These are phyloP conservation scores for Ilyonectria destructans DNA, from an alignment of 2,329 filamentous ascomycete species.

Conservation along the genomic window DNA sequence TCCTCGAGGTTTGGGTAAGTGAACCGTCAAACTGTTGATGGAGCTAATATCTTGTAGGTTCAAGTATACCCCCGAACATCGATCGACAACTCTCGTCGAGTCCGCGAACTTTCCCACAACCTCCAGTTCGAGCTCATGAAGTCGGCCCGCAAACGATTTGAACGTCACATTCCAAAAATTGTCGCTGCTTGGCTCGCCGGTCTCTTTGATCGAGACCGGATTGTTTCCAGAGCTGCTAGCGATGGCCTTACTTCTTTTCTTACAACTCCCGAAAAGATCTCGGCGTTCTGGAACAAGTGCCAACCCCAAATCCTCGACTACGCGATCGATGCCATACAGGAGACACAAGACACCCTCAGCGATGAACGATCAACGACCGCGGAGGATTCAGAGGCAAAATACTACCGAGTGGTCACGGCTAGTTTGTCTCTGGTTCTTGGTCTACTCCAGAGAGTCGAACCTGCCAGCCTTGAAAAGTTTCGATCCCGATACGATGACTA, in stretches of 20 bases:
- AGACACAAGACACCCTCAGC: slow-evolving; percentile 87
- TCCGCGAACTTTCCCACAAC: slow-evolving; percentile 88
- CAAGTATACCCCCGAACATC: slow-evolving; percentile 90
- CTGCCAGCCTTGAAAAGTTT: slow-evolving; percentile 72
- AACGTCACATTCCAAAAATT: slow-evolving; percentile 82
- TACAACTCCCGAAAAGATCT: slow-evolving; percentile 83
- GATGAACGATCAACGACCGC: slow-evolving; percentile 88
- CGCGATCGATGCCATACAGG: slow-evolving; percentile 84
- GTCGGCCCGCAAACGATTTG: slow-evolving; percentile 85
- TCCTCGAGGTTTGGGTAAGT: slow-evolving; percentile 90
- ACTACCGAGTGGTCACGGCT: slow-evolving; percentile 79
- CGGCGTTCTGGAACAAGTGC: slow-evolving; percentile 85
- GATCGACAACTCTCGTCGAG: slow-evolving; percentile 90
- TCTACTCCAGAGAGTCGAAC: slow-evolving; percentile 66
- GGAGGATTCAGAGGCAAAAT: slow-evolving; percentile 91
- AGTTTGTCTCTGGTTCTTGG: slow-evolving; percentile 71
- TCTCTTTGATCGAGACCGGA: slow-evolving; percentile 87
- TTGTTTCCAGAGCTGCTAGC: slow-evolving; percentile 82
- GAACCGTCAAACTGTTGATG: not conserved
- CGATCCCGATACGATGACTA: slow-evolving; percentile 76
- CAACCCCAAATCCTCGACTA: slow-evolving; percentile 87
- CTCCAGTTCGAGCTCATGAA: slow-evolving; percentile 77
- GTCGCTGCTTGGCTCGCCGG: slow-evolving; percentile 94
- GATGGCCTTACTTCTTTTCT: slow-evolving; percentile 85
- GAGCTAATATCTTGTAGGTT: slow-evolving; percentile 69